phyloP scores from a whole-genome alignment of 2,329 filamentous ascomycete genomes.

The Passalora sequoiae region DNA sequence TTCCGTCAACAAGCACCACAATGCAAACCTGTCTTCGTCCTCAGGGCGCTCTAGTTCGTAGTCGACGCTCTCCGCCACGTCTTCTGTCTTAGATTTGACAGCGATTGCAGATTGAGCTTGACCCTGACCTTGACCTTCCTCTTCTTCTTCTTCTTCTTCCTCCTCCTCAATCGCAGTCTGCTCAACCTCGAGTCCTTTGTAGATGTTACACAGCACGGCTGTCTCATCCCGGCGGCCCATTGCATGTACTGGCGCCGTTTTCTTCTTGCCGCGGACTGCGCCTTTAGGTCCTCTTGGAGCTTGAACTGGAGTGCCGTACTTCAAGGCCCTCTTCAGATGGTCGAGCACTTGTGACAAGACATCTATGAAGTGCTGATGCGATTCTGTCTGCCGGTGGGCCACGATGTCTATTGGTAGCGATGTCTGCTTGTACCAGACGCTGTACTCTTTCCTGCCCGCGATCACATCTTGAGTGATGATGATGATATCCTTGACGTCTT shows the following conservation, averaged over 20 bases:
- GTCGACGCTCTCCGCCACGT: background rate
- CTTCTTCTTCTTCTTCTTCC: too few species aligned
- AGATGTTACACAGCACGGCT: background rate
- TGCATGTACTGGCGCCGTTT: background rate
- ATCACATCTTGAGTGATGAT: too few species aligned
- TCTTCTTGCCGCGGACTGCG: too few species aligned
- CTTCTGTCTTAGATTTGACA: background rate
- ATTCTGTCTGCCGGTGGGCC: background rate
- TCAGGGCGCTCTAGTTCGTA: constrained; percentile 3
- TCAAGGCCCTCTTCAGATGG: background rate
- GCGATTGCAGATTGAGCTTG: too few species aligned
- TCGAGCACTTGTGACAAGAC: background rate
- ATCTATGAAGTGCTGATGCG: background rate
- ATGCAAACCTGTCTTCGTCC: constrained; percentile 2
- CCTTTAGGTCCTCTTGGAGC: background rate
- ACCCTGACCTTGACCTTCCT: too few species aligned
- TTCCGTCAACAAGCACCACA: constrained; percentile 10
- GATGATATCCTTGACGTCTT: too few species aligned
- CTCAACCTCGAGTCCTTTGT: background rate
- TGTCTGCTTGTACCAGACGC: too few species aligned
- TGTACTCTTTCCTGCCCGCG: too few species aligned
- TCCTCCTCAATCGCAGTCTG: background rate
- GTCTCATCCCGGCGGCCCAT: background rate
- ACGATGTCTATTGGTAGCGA: too few species aligned
- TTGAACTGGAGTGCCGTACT: background rate